phyloP scores from a whole-genome alignment of 225 moss, liverwort and hornwort genomes.

The Pseudoscleropodium purum region DNA sequence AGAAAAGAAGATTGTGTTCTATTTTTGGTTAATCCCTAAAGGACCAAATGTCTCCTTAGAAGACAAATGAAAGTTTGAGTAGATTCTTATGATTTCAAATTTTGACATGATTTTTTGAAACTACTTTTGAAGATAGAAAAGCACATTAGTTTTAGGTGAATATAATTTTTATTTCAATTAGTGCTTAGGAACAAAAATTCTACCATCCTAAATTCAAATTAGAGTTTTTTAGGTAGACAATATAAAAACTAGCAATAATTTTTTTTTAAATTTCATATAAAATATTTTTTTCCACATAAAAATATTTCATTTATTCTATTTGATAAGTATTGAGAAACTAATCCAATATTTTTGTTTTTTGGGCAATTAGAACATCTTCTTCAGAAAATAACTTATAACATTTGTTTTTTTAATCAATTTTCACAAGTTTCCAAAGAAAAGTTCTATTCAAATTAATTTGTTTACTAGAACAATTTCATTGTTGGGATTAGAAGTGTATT shows the following conservation, averaged over 20 bases:
- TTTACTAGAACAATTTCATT: not conserved
- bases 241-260: not conserved
- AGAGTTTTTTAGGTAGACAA: not conserved
- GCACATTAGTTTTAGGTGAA: rapidly evolving
- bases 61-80: not conserved
- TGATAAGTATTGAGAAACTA: not conserved
- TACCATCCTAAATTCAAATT: not conserved
- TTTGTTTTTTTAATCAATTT: not conserved
- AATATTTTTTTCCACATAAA: not conserved
- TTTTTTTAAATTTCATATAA: not conserved
- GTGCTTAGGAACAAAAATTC: not conserved
- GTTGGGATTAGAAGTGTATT: rapidly evolving
- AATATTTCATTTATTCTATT: not conserved
- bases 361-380: rapidly evolving
- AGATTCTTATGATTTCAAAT: not conserved
- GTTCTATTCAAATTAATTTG: rapidly evolving
- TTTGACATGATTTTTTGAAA: not conserved
- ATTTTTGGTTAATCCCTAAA: not conserved
- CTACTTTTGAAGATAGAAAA: not conserved
- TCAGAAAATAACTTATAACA: not conserved
- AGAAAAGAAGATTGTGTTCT: not conserved
- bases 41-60: not conserved
- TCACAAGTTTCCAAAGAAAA: not conserved
- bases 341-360: not conserved
- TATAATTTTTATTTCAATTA: not conserved